Conservation (phyloP, 441 rosid species). For the Omphalea diandra region DNA sequence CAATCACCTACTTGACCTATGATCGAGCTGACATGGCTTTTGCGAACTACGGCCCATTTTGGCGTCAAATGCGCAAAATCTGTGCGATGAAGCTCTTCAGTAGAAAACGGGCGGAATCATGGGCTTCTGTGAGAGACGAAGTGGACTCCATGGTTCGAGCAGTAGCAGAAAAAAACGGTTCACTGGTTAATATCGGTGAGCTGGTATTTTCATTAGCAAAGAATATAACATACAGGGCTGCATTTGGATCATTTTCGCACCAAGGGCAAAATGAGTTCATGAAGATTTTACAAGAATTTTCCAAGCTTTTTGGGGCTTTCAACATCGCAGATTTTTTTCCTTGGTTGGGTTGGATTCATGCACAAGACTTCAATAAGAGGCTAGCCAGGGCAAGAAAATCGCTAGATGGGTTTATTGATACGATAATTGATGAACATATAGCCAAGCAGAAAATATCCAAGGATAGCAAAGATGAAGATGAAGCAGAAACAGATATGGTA, state of each 20-base stretch:
- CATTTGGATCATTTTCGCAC: conserved; percentile 60
- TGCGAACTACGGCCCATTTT: conserved; percentile 80
- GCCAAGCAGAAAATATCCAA: conserved; percentile 32
- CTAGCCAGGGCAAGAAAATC: conserved; percentile 52
- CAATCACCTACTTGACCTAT: conserved; percentile 69
- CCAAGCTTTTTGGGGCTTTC: conserved; percentile 85
- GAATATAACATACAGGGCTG: conserved; percentile 66
- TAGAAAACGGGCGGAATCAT: conserved; percentile 76
- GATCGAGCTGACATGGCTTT: conserved; percentile 87
- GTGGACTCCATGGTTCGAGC: conserved; percentile 41
- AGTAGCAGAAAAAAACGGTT: conserved; percentile 39
- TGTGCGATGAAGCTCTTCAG: conserved; percentile 80
- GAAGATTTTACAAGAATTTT: conserved; percentile 70
- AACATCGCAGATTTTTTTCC: conserved; percentile 81
- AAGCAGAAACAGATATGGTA: conserved; percentile 68
- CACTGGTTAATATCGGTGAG: conserved; percentile 58
- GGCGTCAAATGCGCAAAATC: conserved; percentile 88
- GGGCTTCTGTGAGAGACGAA: conserved; percentile 79
- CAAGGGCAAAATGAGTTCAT: conserved; percentile 74
- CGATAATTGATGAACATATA: conserved; percentile 73
- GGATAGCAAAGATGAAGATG: conserved; percentile 9
- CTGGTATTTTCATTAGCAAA: conserved; percentile 55
- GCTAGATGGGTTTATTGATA: conserved; percentile 70
- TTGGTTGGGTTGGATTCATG: conserved; percentile 55
- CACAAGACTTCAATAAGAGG: conserved; percentile 50